Evolutionary conservation across 2,329 filamentous ascomycete genomes (phyloP).

Genomic region (Penicillium hesseltinei): DNA sequence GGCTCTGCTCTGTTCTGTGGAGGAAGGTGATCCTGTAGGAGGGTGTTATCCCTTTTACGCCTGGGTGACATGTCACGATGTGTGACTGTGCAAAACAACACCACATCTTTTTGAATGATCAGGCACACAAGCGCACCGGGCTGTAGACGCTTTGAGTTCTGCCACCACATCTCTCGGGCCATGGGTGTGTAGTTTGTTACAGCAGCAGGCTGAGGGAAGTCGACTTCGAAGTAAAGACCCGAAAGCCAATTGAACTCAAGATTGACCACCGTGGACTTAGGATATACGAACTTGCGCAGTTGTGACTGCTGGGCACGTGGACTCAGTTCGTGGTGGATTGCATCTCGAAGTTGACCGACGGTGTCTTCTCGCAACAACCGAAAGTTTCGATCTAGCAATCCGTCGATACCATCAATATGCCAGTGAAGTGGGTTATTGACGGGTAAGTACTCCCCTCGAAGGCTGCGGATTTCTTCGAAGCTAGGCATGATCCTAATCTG

Average conservation of each 20-base stretch:
- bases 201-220: conserved; percentile 26
- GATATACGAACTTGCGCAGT: conserved; percentile 15
- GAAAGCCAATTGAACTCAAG: conserved; percentile 19
- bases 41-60: background rate
- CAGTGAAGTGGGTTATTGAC: conserved; percentile 30
- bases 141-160: conserved; percentile 30
- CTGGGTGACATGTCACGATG: conserved; percentile 11
- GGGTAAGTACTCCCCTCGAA: conserved; percentile 34
- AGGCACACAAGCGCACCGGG: conserved; percentile 32
- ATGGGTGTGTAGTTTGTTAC: conserved; percentile 6
- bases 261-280: conserved; percentile 1
- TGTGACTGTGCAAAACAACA: conserved; percentile 29
- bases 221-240: conserved; percentile 23
- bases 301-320: conserved; percentile 3
- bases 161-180: conserved; percentile 30
- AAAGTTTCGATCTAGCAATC: conserved; percentile 38
- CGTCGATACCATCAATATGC: conserved; percentile 26
- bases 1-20: background rate
- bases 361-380: conserved; percentile 40
- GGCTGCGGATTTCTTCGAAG: conserved; percentile 33
- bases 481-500: conserved; percentile 39
- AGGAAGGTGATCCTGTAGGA: background rate
- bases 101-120: conserved; percentile 14
- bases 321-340: conserved; percentile 23
- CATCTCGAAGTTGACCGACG: conserved; percentile 32